These are phyloP conservation scores for Fistulifera pelliculosa DNA, from an alignment of 108 stramenopile species.

Conservation along the genomic window DNA sequence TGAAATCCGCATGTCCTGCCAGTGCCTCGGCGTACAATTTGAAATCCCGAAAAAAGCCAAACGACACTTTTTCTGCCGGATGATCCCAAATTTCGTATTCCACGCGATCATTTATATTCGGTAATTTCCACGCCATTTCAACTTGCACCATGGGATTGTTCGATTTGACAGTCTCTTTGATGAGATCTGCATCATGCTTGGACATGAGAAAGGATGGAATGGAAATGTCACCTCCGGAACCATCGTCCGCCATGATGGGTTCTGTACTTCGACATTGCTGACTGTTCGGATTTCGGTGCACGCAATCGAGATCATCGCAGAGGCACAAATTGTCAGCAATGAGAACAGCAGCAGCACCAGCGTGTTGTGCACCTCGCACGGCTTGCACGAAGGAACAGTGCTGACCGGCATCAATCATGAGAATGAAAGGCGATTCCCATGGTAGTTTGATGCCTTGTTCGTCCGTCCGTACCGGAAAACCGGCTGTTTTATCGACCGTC, in stretches of 20 bases:
- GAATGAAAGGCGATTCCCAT: constrained; percentile 79
- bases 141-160: constrained; percentile 64
- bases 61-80: constrained; percentile 59
- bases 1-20: constrained; percentile 73
- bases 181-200: constrained; percentile 73
- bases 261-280: constrained; percentile 63
- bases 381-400: constrained; percentile 84
- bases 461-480: constrained; percentile 52
- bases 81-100: constrained; percentile 89
- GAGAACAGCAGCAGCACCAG: constrained; percentile 83
- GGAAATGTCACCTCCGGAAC: constrained; percentile 83
- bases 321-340: constrained; percentile 91
- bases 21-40: constrained; percentile 54
- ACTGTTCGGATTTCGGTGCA: constrained; percentile 16
- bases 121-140: constrained; percentile 85
- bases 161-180: constrained; percentile 45
- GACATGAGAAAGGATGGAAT: constrained; percentile 86
- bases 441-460: constrained; percentile 41
- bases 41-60: constrained; percentile 60
- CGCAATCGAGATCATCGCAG: constrained; percentile 39
- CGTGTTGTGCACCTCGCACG: constrained; percentile 86
- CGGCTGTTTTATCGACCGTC: constrained; percentile 37
- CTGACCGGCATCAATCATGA: constrained; percentile 87
- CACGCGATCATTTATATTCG: constrained; percentile 80
- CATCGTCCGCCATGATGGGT: constrained; percentile 97